These are phyloP conservation scores for Irineochytrium annulatum DNA, from an alignment of 192 early-diverging fungal genomes.

Conservation along the genomic window DNA sequence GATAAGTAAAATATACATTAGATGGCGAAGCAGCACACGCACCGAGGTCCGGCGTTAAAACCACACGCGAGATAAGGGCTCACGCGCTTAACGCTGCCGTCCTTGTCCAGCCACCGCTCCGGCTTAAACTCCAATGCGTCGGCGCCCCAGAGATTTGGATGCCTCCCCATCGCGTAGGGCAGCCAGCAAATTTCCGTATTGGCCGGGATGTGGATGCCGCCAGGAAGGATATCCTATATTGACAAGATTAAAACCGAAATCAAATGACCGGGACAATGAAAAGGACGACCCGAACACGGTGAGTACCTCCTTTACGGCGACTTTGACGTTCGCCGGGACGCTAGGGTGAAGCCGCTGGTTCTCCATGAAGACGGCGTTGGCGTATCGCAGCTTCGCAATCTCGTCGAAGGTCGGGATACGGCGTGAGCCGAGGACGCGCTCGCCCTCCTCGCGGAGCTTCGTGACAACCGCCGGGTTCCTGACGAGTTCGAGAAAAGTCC, in stretches of 20 bases:
- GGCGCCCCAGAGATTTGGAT: slow-evolving; percentile 52
- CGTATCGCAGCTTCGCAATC: slow-evolving; percentile 38
- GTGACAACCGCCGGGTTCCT: slow-evolving; percentile 28
- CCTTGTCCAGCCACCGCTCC: slow-evolving; percentile 54
- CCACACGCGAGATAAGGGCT: background rate
- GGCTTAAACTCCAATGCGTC: slow-evolving; percentile 60
- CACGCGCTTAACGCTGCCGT: background rate
- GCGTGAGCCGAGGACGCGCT: background rate
- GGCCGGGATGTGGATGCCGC: slow-evolving; percentile 11
- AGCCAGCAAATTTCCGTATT: slow-evolving; percentile 11
- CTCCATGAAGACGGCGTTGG: slow-evolving; percentile 54
- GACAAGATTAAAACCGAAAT: background rate
- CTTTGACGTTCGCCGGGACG: slow-evolving; percentile 58
- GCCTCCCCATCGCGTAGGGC: slow-evolving; percentile 48
- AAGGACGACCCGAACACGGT: background rate
- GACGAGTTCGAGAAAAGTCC: slow-evolving; percentile 45
- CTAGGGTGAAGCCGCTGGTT: slow-evolving; percentile 60
- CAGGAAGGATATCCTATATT: slow-evolving; percentile 3
- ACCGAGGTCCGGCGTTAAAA: background rate
- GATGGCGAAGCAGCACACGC: no score
- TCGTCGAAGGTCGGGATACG: slow-evolving; percentile 24
- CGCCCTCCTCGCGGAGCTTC: slow-evolving; percentile 26
- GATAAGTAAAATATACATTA: no score
- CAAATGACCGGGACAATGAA: background rate
- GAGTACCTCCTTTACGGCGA: slow-evolving; percentile 42